These are phyloP conservation scores for Phytophthora crassamura DNA, from an alignment of 352 stramenopile genomes.

Conservation along the genomic window DNA sequence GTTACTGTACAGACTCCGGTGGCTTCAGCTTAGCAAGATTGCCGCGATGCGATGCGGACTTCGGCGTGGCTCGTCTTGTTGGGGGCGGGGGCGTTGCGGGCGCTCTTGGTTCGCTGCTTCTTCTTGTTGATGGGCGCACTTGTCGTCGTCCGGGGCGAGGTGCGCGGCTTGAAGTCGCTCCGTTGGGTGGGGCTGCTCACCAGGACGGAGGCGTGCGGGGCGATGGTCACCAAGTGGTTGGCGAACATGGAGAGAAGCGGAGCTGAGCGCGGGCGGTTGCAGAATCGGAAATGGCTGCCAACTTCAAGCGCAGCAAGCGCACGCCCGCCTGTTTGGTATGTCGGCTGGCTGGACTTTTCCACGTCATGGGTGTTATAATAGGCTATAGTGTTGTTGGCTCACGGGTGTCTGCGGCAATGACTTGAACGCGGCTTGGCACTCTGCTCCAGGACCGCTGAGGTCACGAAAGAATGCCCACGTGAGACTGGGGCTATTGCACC, in stretches of 20 bases:
- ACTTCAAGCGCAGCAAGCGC: conserved; percentile 16
- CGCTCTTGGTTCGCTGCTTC: conserved; percentile 26
- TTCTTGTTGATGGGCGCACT: conserved; percentile 4
- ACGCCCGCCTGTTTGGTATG: conserved; percentile 17
- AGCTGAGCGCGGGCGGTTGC: conserved; percentile 20
- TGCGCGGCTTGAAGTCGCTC: conserved; percentile 3
- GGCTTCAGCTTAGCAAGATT: conserved; percentile 24
- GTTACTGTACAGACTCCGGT: neutral
- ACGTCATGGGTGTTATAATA: conserved; percentile 7
- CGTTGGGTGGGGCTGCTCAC: conserved; percentile 19
- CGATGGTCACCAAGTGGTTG: conserved; percentile 44
- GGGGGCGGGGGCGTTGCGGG: conserved; percentile 3
- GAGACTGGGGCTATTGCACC: neutral
- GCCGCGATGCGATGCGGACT: conserved; percentile 19
- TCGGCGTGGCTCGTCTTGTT: conserved; percentile 19
- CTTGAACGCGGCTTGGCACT: no score
- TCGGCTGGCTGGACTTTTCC: conserved; percentile 24
- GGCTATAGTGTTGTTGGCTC: no score
- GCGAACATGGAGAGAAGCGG: conserved; percentile 32
- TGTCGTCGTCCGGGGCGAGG: conserved; percentile 1
- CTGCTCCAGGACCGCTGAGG: neutral
- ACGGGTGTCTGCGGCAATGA: no score
- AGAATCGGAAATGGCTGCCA: conserved; percentile 34
- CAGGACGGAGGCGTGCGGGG: conserved; percentile 37
- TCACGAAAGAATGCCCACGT: conserved; percentile 1